Evolutionary conservation across 805 yeast genomes (phyloP).

Genomic region (Schwanniomyces occidentalis): DNA sequence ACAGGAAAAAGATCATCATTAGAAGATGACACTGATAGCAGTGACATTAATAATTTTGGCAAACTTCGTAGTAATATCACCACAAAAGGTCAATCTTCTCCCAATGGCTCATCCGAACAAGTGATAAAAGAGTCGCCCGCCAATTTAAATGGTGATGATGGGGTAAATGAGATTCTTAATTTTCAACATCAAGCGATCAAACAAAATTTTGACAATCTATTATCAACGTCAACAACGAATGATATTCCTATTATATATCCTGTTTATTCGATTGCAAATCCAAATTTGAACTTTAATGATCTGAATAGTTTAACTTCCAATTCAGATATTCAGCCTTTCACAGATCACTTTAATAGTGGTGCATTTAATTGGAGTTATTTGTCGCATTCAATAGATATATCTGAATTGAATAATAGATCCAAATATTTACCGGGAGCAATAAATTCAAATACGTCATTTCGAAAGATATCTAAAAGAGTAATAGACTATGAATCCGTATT

Average conservation of each 20-base stretch:
- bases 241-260: constrained; percentile 39
- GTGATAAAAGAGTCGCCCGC: background rate
- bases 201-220: constrained; percentile 36
- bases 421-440: constrained; percentile 10
- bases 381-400: background rate
- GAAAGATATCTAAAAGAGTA: background rate
- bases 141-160: constrained; percentile 7
- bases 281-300: background rate
- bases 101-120: background rate
- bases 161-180: constrained; percentile 15
- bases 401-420: background rate
- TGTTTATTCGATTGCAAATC: constrained; percentile 25
- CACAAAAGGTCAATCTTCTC: no score
- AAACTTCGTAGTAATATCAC: no score
- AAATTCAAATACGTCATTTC: constrained; percentile 1
- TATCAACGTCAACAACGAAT: constrained; percentile 18
- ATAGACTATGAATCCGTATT: constrained; percentile 8
- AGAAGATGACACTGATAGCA: no score
- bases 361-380: no score
- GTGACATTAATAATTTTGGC: no score
- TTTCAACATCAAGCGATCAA: constrained; percentile 15
- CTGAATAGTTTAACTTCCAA: background rate
- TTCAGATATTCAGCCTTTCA: no score
- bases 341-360: no score
- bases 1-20: background rate